Base-by-base conservation (phyloP, 2,329 filamentous ascomycete genomes). In the Aspergillus quadrilineatus region DNA sequence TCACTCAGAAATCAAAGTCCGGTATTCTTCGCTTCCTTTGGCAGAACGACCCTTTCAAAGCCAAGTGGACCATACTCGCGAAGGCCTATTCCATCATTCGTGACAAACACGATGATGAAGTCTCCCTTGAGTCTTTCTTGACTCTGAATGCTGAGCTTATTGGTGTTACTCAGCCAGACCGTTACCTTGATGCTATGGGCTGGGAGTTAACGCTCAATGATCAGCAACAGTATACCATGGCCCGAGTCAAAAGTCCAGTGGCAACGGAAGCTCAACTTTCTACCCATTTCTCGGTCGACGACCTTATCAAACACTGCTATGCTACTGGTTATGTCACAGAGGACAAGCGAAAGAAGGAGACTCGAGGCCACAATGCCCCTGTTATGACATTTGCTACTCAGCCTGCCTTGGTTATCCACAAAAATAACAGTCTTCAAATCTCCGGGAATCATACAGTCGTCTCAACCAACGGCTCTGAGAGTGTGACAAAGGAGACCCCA, bases 41-140 rank as follows among this genome's bases (percentile, higher is more conserved):
- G 82, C 68, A 75, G 48, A 69, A 72, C 36, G 81, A 84, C 60
- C 73, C 72, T 46, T 78, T 77, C 71, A 77, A 80, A 63, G 73
- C 75, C 57, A 77, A 81, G 61, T 84, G 81, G 80, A 74, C 74
- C 47, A 70, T 84, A 57, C 68, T 84, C 56, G 79, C 80, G 47
- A 82, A 82, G 64, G 79, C 81, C 15, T 85, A 82, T 73, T 84
- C 81, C 32, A 75, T 77, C 58, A 73, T 82, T 47, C 77, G 81
- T 47, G 81, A 83, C 62, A 71, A 77, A 44, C 79, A 80, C 63
- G 78, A 78, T 60, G 68, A 72, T 22, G 71, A 76, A 32, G 75
- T 80, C 26, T 72, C 77, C 44, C 71, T 84, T 37, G 73, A 79
- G 47, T 66, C 72, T 8, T 84, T 82, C 68, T 72, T 84, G 45